A percentile compares a stretch with the other conserved stretches of the same genome.
These are phyloP conservation scores for Boletales sp. DNA, from an alignment of 768 basidiomycete species.

Conservation along the genomic window DNA sequence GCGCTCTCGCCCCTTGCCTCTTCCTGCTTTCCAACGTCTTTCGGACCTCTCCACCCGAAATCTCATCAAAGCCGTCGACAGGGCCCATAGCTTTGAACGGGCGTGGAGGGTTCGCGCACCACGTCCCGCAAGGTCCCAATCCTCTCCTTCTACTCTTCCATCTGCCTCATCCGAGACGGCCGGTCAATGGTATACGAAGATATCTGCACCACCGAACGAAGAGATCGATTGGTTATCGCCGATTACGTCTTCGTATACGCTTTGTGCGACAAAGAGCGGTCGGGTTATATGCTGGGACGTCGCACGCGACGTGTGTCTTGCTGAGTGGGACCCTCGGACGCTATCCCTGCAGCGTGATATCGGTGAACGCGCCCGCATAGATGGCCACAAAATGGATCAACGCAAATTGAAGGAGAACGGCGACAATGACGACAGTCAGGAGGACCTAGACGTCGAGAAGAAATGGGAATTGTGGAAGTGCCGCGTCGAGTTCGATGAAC, in stretches of 20 bases:
- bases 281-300: slow-evolving; percentile 79
- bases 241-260: slow-evolving; percentile 69
- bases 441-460: slow-evolving; percentile 23
- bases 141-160: slow-evolving; percentile 18
- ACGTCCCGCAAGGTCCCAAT: slow-evolving; percentile 40
- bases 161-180: slow-evolving; percentile 24
- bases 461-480: slow-evolving; percentile 79
- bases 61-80: slow-evolving; percentile 61
- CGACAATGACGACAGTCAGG: slow-evolving; percentile 2
- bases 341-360: slow-evolving; percentile 7
- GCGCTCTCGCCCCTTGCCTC: slow-evolving; percentile 64
- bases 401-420: slow-evolving; percentile 7
- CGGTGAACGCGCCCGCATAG: slow-evolving; percentile 8
- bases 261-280: slow-evolving; percentile 75
- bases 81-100: slow-evolving; percentile 56
- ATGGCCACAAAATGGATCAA: slow-evolving; percentile 4
- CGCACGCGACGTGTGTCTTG: slow-evolving; percentile 54
- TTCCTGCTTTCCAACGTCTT: slow-evolving; percentile 66
- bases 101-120: slow-evolving; percentile 63
- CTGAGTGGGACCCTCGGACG: slow-evolving; percentile 60
- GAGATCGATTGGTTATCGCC: slow-evolving; percentile 77
- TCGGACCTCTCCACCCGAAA: slow-evolving; percentile 60
- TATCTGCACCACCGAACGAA: slow-evolving; percentile 61
- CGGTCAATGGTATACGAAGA: slow-evolving; percentile 61
- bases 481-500: slow-evolving; percentile 68